Percentiles rank a stretch among this genome's conserved stretches.
phyloP scores from a whole-genome alignment of 2,329 filamentous ascomycete genomes.

The Helotiales sp. region DNA sequence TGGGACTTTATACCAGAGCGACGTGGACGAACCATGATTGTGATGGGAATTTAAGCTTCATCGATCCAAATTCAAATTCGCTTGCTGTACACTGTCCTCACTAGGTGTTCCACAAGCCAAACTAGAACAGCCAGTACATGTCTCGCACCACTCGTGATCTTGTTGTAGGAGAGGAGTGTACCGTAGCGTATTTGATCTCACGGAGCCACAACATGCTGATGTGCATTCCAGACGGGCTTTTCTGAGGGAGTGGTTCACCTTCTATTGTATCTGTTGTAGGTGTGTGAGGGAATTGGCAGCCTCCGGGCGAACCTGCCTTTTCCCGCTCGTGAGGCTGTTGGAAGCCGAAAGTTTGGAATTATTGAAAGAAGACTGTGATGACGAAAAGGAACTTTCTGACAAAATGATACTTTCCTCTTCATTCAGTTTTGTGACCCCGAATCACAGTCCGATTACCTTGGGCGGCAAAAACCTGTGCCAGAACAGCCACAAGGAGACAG shows the following conservation, averaged over 20 bases:
- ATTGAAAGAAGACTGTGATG: not conserved
- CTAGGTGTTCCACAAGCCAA: not conserved
- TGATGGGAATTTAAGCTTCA: not conserved
- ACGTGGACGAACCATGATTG: not conserved
- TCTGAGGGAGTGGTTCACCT: not conserved
- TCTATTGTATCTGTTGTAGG: not conserved
- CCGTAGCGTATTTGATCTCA: not conserved
- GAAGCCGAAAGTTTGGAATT: not conserved
- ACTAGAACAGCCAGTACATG: not conserved
- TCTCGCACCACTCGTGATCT: not conserved
- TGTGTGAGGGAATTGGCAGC: not conserved
- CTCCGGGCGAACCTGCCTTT: not conserved
- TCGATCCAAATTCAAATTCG: not conserved
- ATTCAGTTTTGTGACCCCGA: not conserved
- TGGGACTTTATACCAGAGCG: not conserved
- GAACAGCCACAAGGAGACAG: not conserved
- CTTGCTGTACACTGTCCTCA: not conserved
- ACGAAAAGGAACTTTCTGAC: too few relatives aligned
- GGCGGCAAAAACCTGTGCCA: not conserved
- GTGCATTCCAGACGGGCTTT: not conserved
- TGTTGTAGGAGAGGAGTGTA: not conserved
- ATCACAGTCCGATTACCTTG: not conserved
- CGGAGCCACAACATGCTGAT: not conserved
- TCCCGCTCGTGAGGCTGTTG: too few relatives aligned
- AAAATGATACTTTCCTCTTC: not conserved